phyloP scores from a whole-genome alignment of 768 basidiomycete species.

The Serendipita indica region DNA sequence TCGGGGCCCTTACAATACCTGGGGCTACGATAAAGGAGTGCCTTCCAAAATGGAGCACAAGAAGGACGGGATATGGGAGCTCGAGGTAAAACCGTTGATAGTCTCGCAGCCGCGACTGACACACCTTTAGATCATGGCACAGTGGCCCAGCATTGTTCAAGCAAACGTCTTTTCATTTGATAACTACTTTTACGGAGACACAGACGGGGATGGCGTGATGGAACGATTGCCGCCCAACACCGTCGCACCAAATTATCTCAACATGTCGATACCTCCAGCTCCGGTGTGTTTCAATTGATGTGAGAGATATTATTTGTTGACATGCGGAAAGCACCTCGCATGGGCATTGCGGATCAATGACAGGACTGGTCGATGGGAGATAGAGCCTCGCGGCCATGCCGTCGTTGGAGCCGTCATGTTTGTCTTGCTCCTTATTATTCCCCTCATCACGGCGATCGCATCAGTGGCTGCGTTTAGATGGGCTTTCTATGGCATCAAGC shows the following conservation, averaged over 20 bases:
- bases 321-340: conserved; percentile 39
- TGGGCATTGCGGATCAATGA: conserved; percentile 80
- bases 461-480: conserved; percentile 85
- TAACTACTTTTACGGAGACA: conserved; percentile 85
- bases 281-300: conserved; percentile 26
- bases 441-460: conserved; percentile 67
- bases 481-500: conserved; percentile 90
- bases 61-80: conserved; percentile 57
- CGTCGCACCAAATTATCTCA: conserved; percentile 71
- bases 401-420: conserved; percentile 78
- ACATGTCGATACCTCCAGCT: conserved; percentile 78
- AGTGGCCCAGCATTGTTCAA: conserved; percentile 83
- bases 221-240: conserved; percentile 87
- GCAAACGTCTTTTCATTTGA: conserved; percentile 85
- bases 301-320: not conserved
- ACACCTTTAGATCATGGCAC: conserved; percentile 45
- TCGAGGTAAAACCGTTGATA: conserved; percentile 31
- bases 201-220: conserved; percentile 72
- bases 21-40: conserved; percentile 83
- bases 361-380: conserved; percentile 53
- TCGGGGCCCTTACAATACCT: conserved; percentile 79
- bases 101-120: not conserved
- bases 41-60: conserved; percentile 50
- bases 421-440: conserved; percentile 64
- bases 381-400: conserved; percentile 70